Evolutionary conservation across 495 filamentous ascomycete species (phyloP), one percentile per base, ranked within the genome.

Genomic region (Penicillium flavigenum): DNA sequence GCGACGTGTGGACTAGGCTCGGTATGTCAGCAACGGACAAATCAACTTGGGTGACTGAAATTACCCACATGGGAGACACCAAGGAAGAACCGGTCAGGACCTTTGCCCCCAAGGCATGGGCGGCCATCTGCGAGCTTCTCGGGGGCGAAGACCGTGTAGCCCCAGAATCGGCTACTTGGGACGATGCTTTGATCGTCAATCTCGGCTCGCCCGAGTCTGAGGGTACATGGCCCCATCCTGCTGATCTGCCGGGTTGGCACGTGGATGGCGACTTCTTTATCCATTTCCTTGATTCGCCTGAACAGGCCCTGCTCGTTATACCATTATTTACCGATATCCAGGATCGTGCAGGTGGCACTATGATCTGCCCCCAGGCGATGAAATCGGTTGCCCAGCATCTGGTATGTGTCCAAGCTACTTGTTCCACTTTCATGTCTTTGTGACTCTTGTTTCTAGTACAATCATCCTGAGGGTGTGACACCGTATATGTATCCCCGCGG

Each of bases 221-320:
- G 57, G 78, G 79, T 5, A 78, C 79, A 65, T 79, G 36, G 71
- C 77, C 29, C 63, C 67, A 54, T 73, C 83, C 46, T 59, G 73
- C 59, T 32, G 78, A 83, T 7, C 71, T 89, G n/a, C 58, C 69
- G 20, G 76, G 74, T 8, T 91, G 87, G 87, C 88, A 91, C 67
- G 85, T 88, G 22, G 87, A 90, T 70, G 88, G 88, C 1, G 87
- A 90, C 62, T 89, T 89, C 69, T 89, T 90, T 71, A 77, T 86
- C 14, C 87, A 90, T 73, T 90, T 85, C 61, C 76, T 91, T 16
- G 88, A 90, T 69, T 86, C 82, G 45, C 83, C 83, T 0, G 88
- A 90, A 71, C 88, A 91, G 68, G 88, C 76, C 0, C 68, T 90
- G 45, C 74, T 91, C 0, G 84, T 90, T 17, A 88, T 85, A 46